phyloP scores from a whole-genome alignment of 2,329 filamentous ascomycete species.

The Colletotrichum cereale region DNA sequence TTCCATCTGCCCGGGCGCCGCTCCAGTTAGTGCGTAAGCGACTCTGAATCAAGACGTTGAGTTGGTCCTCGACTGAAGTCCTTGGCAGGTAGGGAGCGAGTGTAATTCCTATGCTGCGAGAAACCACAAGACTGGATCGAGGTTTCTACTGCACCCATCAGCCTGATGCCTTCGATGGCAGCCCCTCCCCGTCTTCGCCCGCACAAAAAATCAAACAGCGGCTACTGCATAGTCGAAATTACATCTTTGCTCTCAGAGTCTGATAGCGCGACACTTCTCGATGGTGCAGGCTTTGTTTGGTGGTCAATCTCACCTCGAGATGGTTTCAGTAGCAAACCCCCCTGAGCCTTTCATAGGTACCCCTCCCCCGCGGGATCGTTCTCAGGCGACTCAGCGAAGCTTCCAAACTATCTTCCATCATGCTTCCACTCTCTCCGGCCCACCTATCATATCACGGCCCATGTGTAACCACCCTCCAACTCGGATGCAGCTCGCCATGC shows the following conservation, averaged over 20 bases:
- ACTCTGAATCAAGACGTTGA: neutral
- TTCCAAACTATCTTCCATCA: constrained; percentile 34
- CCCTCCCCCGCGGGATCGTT: constrained; percentile 30
- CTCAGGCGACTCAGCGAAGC: constrained; percentile 21
- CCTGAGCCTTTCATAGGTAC: constrained; percentile 27
- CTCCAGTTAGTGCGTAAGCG: neutral
- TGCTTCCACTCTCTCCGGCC: constrained; percentile 22
- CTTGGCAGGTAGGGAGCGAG: neutral
- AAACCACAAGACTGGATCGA: constrained; percentile 2
- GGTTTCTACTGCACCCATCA: neutral
- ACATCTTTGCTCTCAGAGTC: neutral
- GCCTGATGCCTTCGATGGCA: neutral
- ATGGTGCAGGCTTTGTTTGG: neutral
- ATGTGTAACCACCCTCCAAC: neutral
- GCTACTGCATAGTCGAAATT: neutral
- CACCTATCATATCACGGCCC: constrained; percentile 28
- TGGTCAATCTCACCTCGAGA: constrained; percentile 3
- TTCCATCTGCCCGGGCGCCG: constrained; percentile 13
- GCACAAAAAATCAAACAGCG: neutral
- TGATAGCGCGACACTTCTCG: neutral
- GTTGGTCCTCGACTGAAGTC: neutral
- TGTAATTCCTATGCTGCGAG: constrained; percentile 21
- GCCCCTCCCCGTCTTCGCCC: neutral
- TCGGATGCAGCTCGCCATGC: constrained; percentile 25
- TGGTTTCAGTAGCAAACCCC: neutral